Percentiles rank a stretch among this genome's conserved stretches.
phyloP scores from a whole-genome alignment of 2,329 filamentous ascomycete species.

The Rhinocladiella mackenziei region DNA sequence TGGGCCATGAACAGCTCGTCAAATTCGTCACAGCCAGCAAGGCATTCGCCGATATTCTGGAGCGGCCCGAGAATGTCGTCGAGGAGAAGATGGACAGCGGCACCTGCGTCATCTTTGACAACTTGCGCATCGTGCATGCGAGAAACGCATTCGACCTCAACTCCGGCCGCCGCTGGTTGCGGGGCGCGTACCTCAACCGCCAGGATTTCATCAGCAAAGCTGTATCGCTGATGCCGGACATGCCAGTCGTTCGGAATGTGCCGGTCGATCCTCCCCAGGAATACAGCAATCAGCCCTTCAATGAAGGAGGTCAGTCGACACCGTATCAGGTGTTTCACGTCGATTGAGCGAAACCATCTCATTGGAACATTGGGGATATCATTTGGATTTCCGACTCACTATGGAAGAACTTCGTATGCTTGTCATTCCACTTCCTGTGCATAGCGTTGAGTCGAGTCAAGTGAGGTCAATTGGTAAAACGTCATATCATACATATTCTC shows the following conservation, averaged over 20 bases:
- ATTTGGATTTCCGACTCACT: no score
- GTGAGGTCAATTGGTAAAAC: no score
- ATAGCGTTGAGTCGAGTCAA: neutral
- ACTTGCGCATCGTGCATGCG: slow-evolving; percentile 76
- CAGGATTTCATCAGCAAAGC: slow-evolving; percentile 51
- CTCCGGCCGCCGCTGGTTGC: slow-evolving; percentile 71
- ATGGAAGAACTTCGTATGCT: neutral
- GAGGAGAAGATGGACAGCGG: slow-evolving; percentile 72
- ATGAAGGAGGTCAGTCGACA: no score
- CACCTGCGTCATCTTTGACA: slow-evolving; percentile 92
- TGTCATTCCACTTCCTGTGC: neutral
- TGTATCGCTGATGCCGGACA: slow-evolving; percentile 8
- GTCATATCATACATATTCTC: neutral
- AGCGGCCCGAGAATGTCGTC: slow-evolving; percentile 57
- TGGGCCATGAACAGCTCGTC: slow-evolving; percentile 7
- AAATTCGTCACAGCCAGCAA: slow-evolving; percentile 44
- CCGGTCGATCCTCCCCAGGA: no score
- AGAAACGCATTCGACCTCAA: slow-evolving; percentile 66
- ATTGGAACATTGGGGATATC: no score
- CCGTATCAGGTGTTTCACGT: neutral
- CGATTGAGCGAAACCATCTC: no score
- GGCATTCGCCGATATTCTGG: slow-evolving; percentile 59
- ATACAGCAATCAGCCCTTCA: no score
- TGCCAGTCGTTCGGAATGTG: slow-evolving; percentile 9
- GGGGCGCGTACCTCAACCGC: slow-evolving; percentile 75